Percentiles rank a stretch among this genome's conserved stretches.
Evolutionary conservation across 331 rosid genomes (phyloP).

Genomic region (Stylosanthes scabra): DNA sequence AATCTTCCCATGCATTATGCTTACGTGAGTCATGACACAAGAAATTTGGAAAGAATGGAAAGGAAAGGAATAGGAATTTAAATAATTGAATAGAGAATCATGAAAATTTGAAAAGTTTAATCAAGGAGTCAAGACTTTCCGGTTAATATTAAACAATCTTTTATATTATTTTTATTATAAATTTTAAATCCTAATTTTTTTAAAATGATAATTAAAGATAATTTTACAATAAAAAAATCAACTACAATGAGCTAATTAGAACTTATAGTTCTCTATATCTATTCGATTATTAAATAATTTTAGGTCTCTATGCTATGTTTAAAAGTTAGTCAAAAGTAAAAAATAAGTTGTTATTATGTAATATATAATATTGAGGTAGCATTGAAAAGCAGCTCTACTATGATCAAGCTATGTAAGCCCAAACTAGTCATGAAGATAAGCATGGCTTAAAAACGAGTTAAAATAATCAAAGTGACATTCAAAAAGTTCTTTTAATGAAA

Average conservation of each 20-base stretch:
- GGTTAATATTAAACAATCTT: no score
- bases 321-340: no score
- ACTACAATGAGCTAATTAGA: no score
- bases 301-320: neutral
- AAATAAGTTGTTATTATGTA: no score
- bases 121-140: no score
- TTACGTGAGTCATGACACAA: constrained; percentile 19
- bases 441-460: neutral
- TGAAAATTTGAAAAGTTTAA: neutral
- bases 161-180: no score
- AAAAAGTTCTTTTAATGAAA: neutral
- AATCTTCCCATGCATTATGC: constrained; percentile 30
- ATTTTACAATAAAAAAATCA: no score
- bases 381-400: neutral
- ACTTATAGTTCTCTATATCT: no score
- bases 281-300: neutral
- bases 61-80: neutral
- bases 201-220: no score
- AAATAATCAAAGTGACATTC: neutral
- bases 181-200: no score
- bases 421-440: no score
- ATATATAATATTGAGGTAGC: neutral
- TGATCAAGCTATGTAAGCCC: no score
- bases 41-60: neutral
- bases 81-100: neutral